Evolutionary conservation across 163 green algal genomes (phyloP).

Genomic region (Chlorella variabilis): DNA sequence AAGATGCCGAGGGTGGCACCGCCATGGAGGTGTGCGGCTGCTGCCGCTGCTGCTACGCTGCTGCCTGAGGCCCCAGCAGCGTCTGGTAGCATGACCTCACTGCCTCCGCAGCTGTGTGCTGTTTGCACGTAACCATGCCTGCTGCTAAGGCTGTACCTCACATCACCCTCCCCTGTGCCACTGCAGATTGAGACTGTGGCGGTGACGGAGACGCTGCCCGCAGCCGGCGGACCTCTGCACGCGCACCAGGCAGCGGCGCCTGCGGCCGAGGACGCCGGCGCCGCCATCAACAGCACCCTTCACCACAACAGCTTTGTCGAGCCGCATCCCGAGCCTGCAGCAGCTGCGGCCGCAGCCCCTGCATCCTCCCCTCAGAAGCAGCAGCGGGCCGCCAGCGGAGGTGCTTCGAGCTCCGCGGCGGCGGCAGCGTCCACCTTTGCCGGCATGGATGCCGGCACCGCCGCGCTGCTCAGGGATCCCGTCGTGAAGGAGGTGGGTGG

Average conservation of each 20-base stretch:
- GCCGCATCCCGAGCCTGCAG: conserved; percentile 1
- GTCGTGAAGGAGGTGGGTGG: conserved; percentile 28
- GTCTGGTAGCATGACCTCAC: too few species aligned
- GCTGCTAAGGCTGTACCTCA: background rate
- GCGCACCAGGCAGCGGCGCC: background rate
- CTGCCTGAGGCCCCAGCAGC: too few species aligned
- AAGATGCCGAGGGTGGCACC: background rate
- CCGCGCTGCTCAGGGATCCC: conserved; percentile 14
- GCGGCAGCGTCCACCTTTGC: background rate
- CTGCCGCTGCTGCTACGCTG: background rate
- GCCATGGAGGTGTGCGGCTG: background rate
- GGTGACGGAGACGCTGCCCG: background rate
- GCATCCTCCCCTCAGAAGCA: background rate
- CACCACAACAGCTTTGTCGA: conserved; percentile 34
- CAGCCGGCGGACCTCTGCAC: conserved; percentile 7
- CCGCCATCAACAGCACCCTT: too few species aligned
- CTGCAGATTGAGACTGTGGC: conserved; percentile 8
- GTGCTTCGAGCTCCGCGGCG: too few species aligned
- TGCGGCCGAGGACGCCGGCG: background rate
- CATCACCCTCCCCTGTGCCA: background rate
- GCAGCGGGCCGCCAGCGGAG: background rate
- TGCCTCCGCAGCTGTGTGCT: too few species aligned
- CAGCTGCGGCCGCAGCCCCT: background rate
- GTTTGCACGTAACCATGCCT: too few species aligned
- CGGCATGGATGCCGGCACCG: background rate